Evolutionary conservation across 2,329 filamentous ascomycete genomes (phyloP), one percentile per base, ranked within the genome.

Genomic region (Penicillium sp.): DNA sequence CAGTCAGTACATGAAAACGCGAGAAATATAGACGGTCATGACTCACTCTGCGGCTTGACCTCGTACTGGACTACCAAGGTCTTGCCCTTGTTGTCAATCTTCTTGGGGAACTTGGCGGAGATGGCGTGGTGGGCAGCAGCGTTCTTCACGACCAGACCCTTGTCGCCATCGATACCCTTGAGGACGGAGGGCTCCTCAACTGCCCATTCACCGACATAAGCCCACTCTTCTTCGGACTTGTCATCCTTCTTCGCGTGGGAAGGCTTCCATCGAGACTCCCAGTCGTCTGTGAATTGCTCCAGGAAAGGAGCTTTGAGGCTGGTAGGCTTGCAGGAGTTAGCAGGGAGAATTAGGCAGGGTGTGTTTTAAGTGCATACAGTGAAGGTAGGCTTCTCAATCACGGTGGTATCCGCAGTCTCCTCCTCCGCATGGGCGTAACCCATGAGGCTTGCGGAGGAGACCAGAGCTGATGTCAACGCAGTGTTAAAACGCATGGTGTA

Each of bases 131-230:
- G 94, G 69, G 94, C 94, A 65, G 94, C 94, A 64, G 90, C 84
- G 81, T 97, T 96, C 88, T 99, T 99, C 78, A 97, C 86, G 61
- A 99, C 93, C 67, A 99, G 86, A 77, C 93, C 94, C 82, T 95
- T 95, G 80, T 97, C 93, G 62, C 90, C 91, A 69, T 91, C 88
- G 68, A 97, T 94, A 68, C 91, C 94, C 82, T 94, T 95, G 77
- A 89, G 88, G 70, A 94, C 86, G 60, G 80, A 80, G 51, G 94
- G 94, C 84, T 97, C 94, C 82, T 99, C 94, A 59, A 97, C 94
- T 48, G 91, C 80, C 94, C 94, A 99, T 77, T 91, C 90, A 77
- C 94, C 94, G 62, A 97, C 86, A 75, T 96, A 99, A 53, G 92
- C 91, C 94, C 94, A 97, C 73, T 97, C 93, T 64, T 95, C 90